Percentiles rank a stretch among this genome's conserved stretches.
Evolutionary conservation across 768 basidiomycete species (phyloP).

Genomic region (Phaeolepiota aurea): DNA sequence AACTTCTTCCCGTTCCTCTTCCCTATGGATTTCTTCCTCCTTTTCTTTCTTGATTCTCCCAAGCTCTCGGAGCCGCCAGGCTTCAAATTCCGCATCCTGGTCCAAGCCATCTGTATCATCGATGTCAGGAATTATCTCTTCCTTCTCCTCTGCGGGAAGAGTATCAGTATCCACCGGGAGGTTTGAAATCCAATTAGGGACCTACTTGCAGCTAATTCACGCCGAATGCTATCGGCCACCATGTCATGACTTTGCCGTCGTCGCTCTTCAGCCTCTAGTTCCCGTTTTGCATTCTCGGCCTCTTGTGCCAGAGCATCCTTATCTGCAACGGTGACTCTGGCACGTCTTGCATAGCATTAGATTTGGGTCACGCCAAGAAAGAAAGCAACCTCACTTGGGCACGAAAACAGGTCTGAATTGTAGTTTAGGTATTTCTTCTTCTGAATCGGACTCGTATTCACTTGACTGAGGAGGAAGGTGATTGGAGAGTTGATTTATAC

Average conservation of each 20-base stretch:
- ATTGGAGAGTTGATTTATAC: too few species aligned
- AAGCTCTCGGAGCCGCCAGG: conserved; percentile 91
- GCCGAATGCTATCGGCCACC: conserved; percentile 88
- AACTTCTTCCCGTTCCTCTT: conserved; percentile 84
- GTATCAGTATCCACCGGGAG: conserved; percentile 4
- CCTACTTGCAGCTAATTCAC: conserved; percentile 89
- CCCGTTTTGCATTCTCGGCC: conserved; percentile 71
- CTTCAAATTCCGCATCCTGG: conserved; percentile 86
- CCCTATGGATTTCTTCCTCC: conserved; percentile 73
- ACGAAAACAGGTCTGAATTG: conserved; percentile 92
- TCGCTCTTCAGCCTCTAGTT: conserved; percentile 72
- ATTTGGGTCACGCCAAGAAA: conserved; percentile 3
- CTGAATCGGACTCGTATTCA: conserved; percentile 78
- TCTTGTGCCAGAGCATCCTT: conserved; percentile 61
- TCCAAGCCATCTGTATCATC: conserved; percentile 95
- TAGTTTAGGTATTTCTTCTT: conserved; percentile 66
- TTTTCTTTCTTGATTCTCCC: conserved; percentile 92
- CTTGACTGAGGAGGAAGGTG: conserved; percentile 51
- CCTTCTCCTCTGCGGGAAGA: conserved; percentile 90
- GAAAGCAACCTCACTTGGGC: conserved; percentile 61
- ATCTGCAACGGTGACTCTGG: conserved; percentile 65
- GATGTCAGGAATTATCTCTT: conserved; percentile 74
- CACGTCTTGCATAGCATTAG: conserved; percentile 63
- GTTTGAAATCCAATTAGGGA: conserved; percentile 8
- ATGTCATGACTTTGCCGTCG: conserved; percentile 85